These are phyloP conservation scores for Saturnispora diversa DNA, from an alignment of 805 yeast genomes.

Conservation along the genomic window DNA sequence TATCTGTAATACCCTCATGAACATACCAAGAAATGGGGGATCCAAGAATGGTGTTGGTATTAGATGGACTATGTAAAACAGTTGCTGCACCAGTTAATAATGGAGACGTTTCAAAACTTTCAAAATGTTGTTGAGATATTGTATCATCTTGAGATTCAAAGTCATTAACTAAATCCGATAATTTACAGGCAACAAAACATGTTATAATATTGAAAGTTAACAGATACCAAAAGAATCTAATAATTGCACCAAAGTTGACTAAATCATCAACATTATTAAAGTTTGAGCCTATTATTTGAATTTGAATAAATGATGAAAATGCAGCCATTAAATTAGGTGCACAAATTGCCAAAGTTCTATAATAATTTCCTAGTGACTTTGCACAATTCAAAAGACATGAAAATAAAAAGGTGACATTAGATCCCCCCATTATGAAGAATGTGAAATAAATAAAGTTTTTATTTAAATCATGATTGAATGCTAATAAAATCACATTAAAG, in stretches of 20 bases:
- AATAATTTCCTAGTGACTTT: constrained; percentile 55
- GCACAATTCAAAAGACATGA: constrained; percentile 72
- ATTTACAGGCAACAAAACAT: constrained; percentile 24
- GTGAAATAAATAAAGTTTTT: constrained; percentile 37
- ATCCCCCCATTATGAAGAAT: constrained; percentile 57
- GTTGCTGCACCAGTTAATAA: constrained; percentile 28
- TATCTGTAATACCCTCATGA: constrained; percentile 21
- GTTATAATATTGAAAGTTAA: constrained; percentile 16
- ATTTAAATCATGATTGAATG: constrained; percentile 27
- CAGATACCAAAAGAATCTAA: constrained; percentile 20
- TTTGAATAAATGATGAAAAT: constrained; percentile 27
- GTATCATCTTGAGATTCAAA: constrained; percentile 23
- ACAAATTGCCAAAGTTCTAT: constrained; percentile 73
- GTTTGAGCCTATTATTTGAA: constrained; percentile 18
- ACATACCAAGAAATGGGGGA: constrained; percentile 28
- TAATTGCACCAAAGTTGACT: constrained; percentile 17
- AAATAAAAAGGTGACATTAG: constrained; percentile 62
- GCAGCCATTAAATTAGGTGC: constrained; percentile 51
- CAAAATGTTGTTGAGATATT: constrained; percentile 19
- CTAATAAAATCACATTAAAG: constrained; percentile 42
- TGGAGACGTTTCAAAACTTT: constrained; percentile 29
- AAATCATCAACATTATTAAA: constrained; percentile 15
- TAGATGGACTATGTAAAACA: constrained; percentile 22
- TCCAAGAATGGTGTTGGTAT: constrained; percentile 20
- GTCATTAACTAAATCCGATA: constrained; percentile 23